Conservation (phyloP, 345 rosid species). For the Boechera stricta region DNA sequence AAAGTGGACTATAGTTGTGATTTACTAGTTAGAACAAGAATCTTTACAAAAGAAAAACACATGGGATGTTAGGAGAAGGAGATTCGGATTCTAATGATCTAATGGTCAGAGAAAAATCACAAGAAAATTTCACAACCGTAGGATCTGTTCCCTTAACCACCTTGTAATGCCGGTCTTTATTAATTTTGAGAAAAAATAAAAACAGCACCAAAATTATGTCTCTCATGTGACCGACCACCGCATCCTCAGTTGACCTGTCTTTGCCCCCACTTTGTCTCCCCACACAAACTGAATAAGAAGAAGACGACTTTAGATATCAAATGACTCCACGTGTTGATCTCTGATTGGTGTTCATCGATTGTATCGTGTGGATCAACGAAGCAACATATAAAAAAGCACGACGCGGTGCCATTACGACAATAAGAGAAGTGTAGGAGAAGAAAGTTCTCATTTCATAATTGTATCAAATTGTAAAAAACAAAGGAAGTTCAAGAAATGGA, state of each 20-base stretch:
- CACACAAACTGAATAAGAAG: constrained; percentile 21
- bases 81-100: constrained; percentile 36
- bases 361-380: constrained; percentile 36
- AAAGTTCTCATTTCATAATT: constrained; percentile 35
- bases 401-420: constrained; percentile 41
- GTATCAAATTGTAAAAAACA: not conserved
- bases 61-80: constrained; percentile 42
- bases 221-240: constrained; percentile 53
- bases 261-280: constrained; percentile 48
- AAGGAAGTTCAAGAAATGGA: constrained; percentile 30
- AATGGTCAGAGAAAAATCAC: constrained; percentile 37
- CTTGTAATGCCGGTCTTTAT: constrained; percentile 47
- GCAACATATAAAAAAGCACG: constrained; percentile 45
- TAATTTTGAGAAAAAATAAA: constrained; percentile 15
- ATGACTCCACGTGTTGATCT: constrained; percentile 35
- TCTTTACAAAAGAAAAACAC: constrained; percentile 38
- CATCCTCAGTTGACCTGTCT: constrained; percentile 49
- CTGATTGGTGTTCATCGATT: constrained; percentile 16
- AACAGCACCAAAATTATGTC: constrained; percentile 44
- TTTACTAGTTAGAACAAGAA: constrained; percentile 45
- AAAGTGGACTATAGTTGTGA: constrained; percentile 20
- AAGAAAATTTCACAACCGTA: constrained; percentile 39
- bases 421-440: constrained; percentile 54
- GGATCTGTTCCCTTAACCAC: constrained; percentile 51
- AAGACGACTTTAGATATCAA: constrained; percentile 37